Evolutionary conservation across 2,329 filamentous ascomycete species (phyloP).

Genomic region (Paecilomyces sp.): DNA sequence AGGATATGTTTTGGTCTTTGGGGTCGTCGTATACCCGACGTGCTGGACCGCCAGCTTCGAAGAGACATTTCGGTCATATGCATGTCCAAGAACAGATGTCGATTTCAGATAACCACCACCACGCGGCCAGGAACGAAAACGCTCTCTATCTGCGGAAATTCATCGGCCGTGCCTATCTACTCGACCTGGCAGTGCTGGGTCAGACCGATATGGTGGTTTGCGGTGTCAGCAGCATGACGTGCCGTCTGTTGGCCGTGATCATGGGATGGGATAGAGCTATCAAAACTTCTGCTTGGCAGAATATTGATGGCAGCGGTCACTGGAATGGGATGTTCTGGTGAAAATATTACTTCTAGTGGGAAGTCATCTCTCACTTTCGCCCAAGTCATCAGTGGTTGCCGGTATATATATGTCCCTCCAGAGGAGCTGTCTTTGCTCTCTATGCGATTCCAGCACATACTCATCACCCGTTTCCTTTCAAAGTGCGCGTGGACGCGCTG

Average conservation of each 20-base stretch:
- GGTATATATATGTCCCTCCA: background rate
- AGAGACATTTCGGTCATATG: conserved; percentile 6
- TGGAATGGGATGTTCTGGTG: conserved; percentile 46
- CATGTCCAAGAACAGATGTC: background rate
- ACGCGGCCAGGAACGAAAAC: conserved; percentile 18
- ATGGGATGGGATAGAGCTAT: conserved; percentile 71
- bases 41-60: conserved; percentile 19
- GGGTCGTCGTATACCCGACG: conserved; percentile 45
- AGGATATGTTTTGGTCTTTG: conserved; percentile 72
- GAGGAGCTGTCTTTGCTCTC: too few species aligned
- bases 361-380: background rate
- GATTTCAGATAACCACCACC: conserved; percentile 9
- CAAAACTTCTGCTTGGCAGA: conserved; percentile 58
- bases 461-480: too few species aligned
- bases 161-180: conserved; percentile 71
- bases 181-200: conserved; percentile 70
- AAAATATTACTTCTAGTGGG: background rate
- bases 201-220: conserved; percentile 67
- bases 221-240: conserved; percentile 58
- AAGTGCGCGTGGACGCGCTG: too few species aligned
- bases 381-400: background rate
- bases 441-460: too few species aligned
- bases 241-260: conserved; percentile 73
- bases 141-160: conserved; percentile 65
- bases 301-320: conserved; percentile 65